phyloP scores from a whole-genome alignment of 805 yeast species.

The Barnettozyma populi region DNA sequence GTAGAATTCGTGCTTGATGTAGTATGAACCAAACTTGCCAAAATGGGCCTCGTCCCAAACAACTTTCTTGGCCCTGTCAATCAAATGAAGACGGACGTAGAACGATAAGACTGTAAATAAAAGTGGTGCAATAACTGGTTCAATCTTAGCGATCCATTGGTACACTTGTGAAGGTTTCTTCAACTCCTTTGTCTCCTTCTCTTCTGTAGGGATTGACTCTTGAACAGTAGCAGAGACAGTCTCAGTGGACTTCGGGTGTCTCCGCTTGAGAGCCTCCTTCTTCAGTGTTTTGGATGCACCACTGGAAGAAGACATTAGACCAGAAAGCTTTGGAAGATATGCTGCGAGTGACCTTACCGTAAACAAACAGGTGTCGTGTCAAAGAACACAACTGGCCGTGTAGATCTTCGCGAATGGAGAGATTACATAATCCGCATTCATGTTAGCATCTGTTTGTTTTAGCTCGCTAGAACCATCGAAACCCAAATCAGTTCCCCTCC shows the following conservation, averaged over 20 bases:
- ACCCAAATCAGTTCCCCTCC: too few relatives aligned
- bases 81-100: conserved; percentile 53
- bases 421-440: background rate
- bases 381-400: background rate
- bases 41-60: conserved; percentile 93
- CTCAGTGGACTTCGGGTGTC: background rate
- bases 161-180: background rate
- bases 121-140: conserved; percentile 35
- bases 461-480: too few relatives aligned
- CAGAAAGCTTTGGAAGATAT: background rate
- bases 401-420: background rate
- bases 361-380: background rate
- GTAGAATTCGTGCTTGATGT: conserved; percentile 72
- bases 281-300: background rate
- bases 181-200: background rate
- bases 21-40: conserved; percentile 81
- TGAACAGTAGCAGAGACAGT: background rate
- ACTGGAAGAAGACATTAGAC: background rate
- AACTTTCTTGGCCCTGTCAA: conserved; percentile 52
- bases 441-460: too few relatives aligned
- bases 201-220: background rate
- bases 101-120: conserved; percentile 41
- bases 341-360: background rate
- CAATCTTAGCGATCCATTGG: conserved; percentile 3
- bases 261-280: background rate